Base-by-base conservation (phyloP, 2,329 filamentous ascomycete genomes). In the Lecanosticta acicola region DNA sequence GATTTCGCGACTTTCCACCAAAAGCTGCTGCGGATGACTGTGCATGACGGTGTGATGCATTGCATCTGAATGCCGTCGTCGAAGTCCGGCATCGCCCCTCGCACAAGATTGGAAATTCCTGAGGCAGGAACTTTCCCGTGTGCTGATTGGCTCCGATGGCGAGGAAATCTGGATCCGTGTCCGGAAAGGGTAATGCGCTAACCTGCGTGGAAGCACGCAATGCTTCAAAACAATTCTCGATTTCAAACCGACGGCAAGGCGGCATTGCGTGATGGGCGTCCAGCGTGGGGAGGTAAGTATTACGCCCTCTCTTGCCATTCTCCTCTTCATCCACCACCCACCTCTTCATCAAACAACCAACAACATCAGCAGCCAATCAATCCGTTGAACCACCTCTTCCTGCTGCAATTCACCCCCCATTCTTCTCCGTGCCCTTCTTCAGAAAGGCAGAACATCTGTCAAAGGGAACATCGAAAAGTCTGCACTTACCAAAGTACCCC, bases 401-500 rank as follows among this genome's bases (percentile, higher is more conserved):
- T 7, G n/a, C n/a, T n/a, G n/a, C n/a, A n/a, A n/a, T n/a, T n/a
- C n/a, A n/a, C n/a, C n/a, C n/a, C n/a, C n/a, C n/a, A n/a, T n/a
- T n/a, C n/a, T n/a, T n/a, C n/a, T n/a, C n/a, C n/a, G n/a, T n/a
- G n/a, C n/a, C n/a, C n/a, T n/a, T n/a, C 5, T 7, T 29, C 24
- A 29, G 24, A 29, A 11, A 29, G n/a, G 7, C 11, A 29, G 24
- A 29, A 11, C 24, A 11, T 5, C 5, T 11, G 24, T 29, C 24
- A 29, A 29, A 29, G 24, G 24, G 11, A 29, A 29, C 24, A 29
- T 11, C 40, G 40, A 34, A 42, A 18, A 35, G 16, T 42, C 18
- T 42, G 40, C 40, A 35, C 40, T 19, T 24, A 42, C 39, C 39
- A 29, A 29, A 29, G 7, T 7, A 29, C 24, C 24, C 24, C 24